phyloP scores from a whole-genome alignment of 805 yeast genomes.

The Teunomyces lycoperdinae region DNA sequence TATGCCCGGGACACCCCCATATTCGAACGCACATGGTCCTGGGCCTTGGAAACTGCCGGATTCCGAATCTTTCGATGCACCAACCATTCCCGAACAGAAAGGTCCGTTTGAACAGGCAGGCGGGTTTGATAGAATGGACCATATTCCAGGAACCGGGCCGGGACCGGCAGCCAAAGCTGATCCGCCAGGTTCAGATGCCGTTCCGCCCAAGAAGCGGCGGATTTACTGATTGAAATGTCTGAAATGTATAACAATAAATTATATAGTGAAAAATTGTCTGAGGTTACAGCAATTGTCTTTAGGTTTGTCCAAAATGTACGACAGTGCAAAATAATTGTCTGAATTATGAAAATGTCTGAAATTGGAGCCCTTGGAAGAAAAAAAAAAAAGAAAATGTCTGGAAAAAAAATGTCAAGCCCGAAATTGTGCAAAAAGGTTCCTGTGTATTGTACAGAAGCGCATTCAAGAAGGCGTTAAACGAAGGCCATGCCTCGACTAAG shows the following conservation, averaged over 20 bases:
- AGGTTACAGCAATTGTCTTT: no score
- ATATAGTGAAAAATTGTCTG: no score
- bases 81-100: not conserved
- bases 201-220: not conserved
- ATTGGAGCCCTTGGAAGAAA: no score
- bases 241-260: no score
- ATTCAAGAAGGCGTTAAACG: not conserved
- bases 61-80: not conserved
- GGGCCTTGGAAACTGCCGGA: not conserved
- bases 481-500: not conserved
- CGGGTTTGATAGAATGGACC: not conserved
- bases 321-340: no score
- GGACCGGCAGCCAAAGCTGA: no score
- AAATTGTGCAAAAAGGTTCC: no score
- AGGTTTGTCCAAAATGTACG: no score
- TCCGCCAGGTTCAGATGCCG: no score
- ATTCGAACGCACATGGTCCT: not conserved
- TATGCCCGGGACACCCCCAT: no score
- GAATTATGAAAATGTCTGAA: not conserved
- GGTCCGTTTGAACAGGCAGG: slow-evolving; percentile 1
- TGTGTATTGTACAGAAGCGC: no score
- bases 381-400: not conserved
- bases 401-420: not conserved
- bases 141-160: not conserved
- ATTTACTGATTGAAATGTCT: not conserved